Conservation (phyloP, 108 stramenopile genomes). For the Cylindrotheca fusiformis region DNA sequence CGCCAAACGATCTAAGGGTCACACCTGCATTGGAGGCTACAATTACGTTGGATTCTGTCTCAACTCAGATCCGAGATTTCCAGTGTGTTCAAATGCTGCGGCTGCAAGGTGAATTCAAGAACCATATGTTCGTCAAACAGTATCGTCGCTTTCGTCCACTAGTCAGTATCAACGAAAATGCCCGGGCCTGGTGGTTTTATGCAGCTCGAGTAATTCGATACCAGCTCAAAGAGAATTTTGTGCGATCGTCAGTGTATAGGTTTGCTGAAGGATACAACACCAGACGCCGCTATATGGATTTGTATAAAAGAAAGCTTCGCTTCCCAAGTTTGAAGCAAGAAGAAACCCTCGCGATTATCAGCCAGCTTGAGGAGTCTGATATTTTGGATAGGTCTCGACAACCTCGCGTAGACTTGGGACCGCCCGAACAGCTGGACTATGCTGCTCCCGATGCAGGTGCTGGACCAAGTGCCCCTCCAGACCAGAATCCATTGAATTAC, state of each 20-base stretch:
- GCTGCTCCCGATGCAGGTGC: conserved; percentile 9
- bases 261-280: conserved; percentile 29
- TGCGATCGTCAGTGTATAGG: conserved; percentile 55
- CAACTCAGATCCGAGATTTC: conserved; percentile 41
- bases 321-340: conserved; percentile 3
- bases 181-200: conserved; percentile 60
- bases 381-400: not conserved
- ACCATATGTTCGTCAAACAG: conserved; percentile 39
- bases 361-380: not conserved
- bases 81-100: conserved; percentile 40
- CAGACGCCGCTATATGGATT: conserved; percentile 40
- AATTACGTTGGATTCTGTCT: conserved; percentile 28
- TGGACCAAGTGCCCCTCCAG: not conserved
- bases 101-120: conserved; percentile 33
- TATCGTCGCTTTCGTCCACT: conserved; percentile 49
- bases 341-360: not conserved
- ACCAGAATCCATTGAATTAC: conserved; percentile 17
- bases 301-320: conserved; percentile 42
- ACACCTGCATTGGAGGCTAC: conserved; percentile 28
- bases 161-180: conserved; percentile 31
- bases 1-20: conserved; percentile 16
- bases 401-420: not conserved
- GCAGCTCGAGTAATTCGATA: conserved; percentile 35
- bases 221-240: conserved; percentile 39
- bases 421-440: not conserved